A percentile compares a stretch with the other conserved stretches of the same genome.
Conservation (phyloP, 176 grass and related monocot species). For the Ensete ventricosum region DNA sequence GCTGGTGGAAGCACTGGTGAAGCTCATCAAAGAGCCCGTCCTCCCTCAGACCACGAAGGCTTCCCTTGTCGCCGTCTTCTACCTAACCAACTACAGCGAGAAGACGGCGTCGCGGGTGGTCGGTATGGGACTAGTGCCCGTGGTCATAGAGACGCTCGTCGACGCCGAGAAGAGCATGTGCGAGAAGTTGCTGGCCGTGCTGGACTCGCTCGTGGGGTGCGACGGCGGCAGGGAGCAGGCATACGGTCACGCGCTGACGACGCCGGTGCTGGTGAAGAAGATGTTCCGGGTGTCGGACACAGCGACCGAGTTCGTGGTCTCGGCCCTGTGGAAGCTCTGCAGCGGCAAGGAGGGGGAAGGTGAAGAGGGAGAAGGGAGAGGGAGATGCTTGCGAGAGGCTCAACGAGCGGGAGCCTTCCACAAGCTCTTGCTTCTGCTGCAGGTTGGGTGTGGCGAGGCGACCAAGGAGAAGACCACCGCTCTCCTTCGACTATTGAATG, state of each 20-base stretch:
- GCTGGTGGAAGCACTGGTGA: conserved; percentile 27
- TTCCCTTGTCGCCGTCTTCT: conserved; percentile 48
- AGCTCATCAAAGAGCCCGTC: conserved; percentile 36
- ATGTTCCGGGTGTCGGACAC: conserved; percentile 53
- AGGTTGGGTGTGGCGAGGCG: conserved; percentile 61
- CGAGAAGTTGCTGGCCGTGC: conserved; percentile 64
- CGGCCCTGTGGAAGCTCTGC: conserved; percentile 65
- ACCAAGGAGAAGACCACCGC: conserved; percentile 79
- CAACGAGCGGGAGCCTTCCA: conserved; percentile 74
- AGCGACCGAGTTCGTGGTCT: conserved; percentile 66
- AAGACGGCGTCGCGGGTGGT: conserved; percentile 9
- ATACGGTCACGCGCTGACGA: conserved; percentile 35
- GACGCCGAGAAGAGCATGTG: conserved; percentile 66
- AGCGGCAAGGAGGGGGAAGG: conserved; percentile 14
- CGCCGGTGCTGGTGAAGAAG: conserved; percentile 73
- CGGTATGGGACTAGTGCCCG: conserved; percentile 30
- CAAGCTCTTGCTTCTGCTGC: conserved; percentile 78
- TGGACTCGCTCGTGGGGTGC: conserved; percentile 41
- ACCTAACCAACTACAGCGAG: conserved; percentile 16
- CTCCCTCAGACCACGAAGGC: conserved; percentile 55
- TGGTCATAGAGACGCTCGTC: conserved; percentile 39
- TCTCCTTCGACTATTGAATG: conserved; percentile 69
- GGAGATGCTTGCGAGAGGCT: conserved; percentile 46
- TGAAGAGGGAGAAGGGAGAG: background rate
- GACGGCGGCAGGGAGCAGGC: conserved; percentile 30